Conservation (phyloP, 768 basidiomycete species). For the Kwoniella shandongensis region DNA sequence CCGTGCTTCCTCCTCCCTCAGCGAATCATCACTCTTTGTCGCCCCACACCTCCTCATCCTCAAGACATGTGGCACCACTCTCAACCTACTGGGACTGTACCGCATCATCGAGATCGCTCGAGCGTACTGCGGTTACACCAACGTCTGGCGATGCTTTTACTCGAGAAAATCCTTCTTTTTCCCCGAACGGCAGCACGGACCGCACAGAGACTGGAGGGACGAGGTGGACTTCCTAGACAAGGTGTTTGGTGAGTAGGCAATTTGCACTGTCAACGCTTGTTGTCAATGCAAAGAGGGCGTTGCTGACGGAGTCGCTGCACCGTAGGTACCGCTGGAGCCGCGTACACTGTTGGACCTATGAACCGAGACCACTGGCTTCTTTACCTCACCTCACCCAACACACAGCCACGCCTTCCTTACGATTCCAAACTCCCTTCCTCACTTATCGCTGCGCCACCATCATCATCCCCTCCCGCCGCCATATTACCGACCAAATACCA, state of each 20-base stretch:
- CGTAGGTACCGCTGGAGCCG: conserved; percentile 62
- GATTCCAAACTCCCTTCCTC: conserved; percentile 20
- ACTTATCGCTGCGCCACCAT: conserved; percentile 27
- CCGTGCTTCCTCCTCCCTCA: conserved; percentile 50
- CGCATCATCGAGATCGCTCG: conserved; percentile 89
- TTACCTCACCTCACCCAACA: conserved; percentile 74
- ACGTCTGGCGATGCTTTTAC: conserved; percentile 88
- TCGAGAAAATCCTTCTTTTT: conserved; percentile 99
- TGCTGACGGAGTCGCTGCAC: background rate
- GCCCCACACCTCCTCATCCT: conserved; percentile 93
- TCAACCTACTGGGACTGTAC: conserved; percentile 91
- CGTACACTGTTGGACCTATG: conserved; percentile 95
- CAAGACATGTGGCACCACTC: conserved; percentile 98
- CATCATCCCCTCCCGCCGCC: conserved; percentile 17
- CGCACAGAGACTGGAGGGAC: conserved; percentile 88
- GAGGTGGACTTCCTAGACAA: conserved; percentile 90
- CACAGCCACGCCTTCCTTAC: conserved; percentile 50
- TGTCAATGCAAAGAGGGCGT: too few species aligned
- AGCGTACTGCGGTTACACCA: conserved; percentile 55
- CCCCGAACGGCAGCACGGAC: conserved; percentile 89
- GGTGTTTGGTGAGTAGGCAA: conserved; percentile 70
- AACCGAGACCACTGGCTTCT: conserved; percentile 99
- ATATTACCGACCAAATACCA: conserved; percentile 50
- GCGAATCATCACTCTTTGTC: conserved; percentile 96
- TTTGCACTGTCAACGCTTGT: too few species aligned